Conservation (phyloP, 75 land plant species). For the Selaginella moellendorffii region DNA sequence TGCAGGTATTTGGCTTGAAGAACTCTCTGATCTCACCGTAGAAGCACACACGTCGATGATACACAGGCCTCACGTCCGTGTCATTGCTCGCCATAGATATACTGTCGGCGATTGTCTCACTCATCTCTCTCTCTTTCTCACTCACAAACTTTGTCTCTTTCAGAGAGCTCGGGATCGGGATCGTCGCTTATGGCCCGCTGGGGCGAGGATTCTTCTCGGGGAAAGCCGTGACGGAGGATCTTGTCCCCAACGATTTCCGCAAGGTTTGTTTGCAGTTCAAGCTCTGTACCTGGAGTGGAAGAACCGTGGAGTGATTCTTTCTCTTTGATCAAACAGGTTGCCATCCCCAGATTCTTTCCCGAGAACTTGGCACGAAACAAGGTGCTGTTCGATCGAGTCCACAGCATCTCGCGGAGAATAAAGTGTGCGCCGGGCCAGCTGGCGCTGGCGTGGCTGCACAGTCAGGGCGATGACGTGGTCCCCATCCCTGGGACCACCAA, state of each 20-base stretch:
- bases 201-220: not conserved
- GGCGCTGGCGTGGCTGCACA: not conserved
- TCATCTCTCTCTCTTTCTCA: too few relatives aligned
- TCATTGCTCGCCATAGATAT: too few relatives aligned
- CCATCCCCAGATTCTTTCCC: not conserved
- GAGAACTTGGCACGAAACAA: slow-evolving; percentile 6
- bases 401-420: not conserved
- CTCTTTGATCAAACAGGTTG: too few relatives aligned
- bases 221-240: not conserved
- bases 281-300: too few relatives aligned
- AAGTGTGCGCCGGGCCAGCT: slow-evolving; percentile 4
- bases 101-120: too few relatives aligned
- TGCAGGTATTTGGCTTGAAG: too few relatives aligned
- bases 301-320: too few relatives aligned
- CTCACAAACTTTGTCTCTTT: not conserved
- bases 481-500: not conserved
- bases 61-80: too few relatives aligned
- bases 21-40: too few relatives aligned
- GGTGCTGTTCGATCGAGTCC: slow-evolving; percentile 2
- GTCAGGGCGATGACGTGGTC: slow-evolving; percentile 6
- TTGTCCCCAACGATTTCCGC: not conserved
- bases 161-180: not conserved
- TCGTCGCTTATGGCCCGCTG: not conserved
- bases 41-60: too few relatives aligned
- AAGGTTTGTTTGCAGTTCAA: not conserved